Conservation (phyloP, 31 red algal species). For the Bonnemaisonia californica region DNA sequence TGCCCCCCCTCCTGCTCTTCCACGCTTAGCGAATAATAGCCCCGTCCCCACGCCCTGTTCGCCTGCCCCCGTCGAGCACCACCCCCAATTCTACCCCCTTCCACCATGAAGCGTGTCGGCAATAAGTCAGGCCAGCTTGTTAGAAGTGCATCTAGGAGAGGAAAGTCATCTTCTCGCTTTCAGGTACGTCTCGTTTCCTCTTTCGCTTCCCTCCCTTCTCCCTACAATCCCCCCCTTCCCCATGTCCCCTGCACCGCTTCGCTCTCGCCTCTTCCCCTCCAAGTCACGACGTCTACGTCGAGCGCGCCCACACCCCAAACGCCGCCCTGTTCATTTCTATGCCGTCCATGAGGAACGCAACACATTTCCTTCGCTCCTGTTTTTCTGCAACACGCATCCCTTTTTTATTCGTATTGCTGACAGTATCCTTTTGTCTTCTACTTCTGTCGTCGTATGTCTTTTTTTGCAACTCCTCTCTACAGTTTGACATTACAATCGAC, state of each 20-base stretch:
- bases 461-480: conserved; percentile 11
- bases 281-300: background rate
- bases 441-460: background rate
- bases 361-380: background rate
- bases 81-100: background rate
- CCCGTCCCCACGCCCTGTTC: background rate
- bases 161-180: conserved; percentile 68
- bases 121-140: conserved; percentile 64
- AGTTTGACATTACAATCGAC: conserved; percentile 73
- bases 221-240: background rate
- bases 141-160: conserved; percentile 62
- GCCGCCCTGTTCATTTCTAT: too few species aligned
- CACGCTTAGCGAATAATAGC: too few species aligned
- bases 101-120: conserved; percentile 61
- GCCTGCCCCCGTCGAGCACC: background rate
- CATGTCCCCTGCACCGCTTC: background rate
- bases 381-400: too few species aligned
- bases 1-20: too few species aligned
- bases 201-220: background rate
- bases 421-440: background rate
- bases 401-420: too few species aligned
- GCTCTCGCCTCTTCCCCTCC: background rate
- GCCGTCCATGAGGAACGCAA: background rate
- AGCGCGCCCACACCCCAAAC: too few species aligned
- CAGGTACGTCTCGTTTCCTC: conserved; percentile 27